Conservation (phyloP, 2,329 filamentous ascomycete genomes). For the Diaporthe sp. region DNA sequence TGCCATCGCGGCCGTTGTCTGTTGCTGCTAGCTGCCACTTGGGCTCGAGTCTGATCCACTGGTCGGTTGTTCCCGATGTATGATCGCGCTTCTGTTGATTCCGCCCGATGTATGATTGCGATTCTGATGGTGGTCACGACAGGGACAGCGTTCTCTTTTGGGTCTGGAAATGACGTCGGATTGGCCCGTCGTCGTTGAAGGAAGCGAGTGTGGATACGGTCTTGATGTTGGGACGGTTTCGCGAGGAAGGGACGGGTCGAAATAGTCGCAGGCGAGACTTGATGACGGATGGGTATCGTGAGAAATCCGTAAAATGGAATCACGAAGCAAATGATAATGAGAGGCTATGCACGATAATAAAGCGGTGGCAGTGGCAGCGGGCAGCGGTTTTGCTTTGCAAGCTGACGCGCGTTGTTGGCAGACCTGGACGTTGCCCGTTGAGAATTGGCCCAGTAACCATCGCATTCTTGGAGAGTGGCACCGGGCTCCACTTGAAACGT, state of each 20-base stretch:
- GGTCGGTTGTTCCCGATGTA: not conserved
- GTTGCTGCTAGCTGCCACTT: not conserved
- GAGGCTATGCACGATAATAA: slow-evolving; percentile 14
- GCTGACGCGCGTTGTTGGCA: slow-evolving; percentile 25
- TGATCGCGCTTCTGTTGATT: not conserved
- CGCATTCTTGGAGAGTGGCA: slow-evolving; percentile 11
- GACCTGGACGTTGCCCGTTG: not conserved
- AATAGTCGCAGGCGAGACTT: not conserved
- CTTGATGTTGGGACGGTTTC: not conserved
- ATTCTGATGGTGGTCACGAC: not conserved
- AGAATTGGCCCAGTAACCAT: slow-evolving; percentile 30
- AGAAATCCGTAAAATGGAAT: not conserved
- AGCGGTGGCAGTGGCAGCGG: not conserved
- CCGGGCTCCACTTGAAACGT: slow-evolving; percentile 27
- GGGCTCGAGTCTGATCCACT: not conserved
- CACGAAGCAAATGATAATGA: not conserved
- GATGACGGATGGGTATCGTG: not conserved
- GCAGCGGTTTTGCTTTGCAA: slow-evolving; percentile 9
- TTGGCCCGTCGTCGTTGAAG: not conserved
- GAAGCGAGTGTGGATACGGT: slow-evolving; percentile 8
- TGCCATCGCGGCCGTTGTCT: slow-evolving; percentile 33
- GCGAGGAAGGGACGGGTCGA: not conserved
- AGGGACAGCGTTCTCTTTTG: not conserved
- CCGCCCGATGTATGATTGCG: not conserved
- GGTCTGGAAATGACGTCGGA: not conserved